Evolutionary conservation across 208 protist genomes (phyloP).

Genomic region (Wallacemonas sp.): DNA sequence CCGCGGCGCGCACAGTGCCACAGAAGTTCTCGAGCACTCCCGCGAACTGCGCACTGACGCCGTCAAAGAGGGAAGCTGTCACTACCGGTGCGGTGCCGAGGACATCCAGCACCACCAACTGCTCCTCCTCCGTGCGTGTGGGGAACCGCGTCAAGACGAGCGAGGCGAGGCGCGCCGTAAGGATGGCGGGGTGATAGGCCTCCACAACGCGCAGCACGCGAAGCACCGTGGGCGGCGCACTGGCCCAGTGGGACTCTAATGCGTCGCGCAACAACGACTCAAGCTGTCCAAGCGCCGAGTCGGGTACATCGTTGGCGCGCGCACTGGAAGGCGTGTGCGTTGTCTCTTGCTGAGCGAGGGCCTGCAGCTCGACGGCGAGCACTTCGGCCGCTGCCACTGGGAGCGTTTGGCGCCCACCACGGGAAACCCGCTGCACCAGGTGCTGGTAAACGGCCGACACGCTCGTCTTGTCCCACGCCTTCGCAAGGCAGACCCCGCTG

Average conservation of each 20-base stretch:
- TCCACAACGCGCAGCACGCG: slow-evolving; percentile 17
- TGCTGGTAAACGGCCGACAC: slow-evolving; percentile 7
- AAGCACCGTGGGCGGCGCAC: slow-evolving; percentile 1
- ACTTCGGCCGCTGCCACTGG: slow-evolving; percentile 53
- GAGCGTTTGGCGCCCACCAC: neutral
- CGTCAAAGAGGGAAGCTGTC: slow-evolving; percentile 6
- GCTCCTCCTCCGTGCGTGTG: neutral
- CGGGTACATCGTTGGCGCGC: neutral
- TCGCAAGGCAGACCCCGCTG: slow-evolving; percentile 21
- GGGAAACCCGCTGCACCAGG: slow-evolving; percentile 11
- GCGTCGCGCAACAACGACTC: neutral
- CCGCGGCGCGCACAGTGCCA: neutral
- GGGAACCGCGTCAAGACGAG: slow-evolving; percentile 24
- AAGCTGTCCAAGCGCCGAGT: neutral
- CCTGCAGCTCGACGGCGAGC: slow-evolving; percentile 45
- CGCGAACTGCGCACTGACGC: slow-evolving; percentile 24
- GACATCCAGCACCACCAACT: slow-evolving; percentile 22
- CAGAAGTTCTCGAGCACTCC: slow-evolving; percentile 8
- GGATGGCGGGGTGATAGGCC: slow-evolving; percentile 1
- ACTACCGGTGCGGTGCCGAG: neutral
- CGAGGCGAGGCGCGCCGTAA: slow-evolving; percentile 6
- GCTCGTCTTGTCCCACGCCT: slow-evolving; percentile 25
- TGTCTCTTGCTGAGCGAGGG: slow-evolving; percentile 8
- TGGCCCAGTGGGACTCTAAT: neutral
- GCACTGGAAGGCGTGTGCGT: neutral